Base-by-base conservation (phyloP, 2,329 filamentous ascomycete genomes). In the Aspergillus floridensis region DNA sequence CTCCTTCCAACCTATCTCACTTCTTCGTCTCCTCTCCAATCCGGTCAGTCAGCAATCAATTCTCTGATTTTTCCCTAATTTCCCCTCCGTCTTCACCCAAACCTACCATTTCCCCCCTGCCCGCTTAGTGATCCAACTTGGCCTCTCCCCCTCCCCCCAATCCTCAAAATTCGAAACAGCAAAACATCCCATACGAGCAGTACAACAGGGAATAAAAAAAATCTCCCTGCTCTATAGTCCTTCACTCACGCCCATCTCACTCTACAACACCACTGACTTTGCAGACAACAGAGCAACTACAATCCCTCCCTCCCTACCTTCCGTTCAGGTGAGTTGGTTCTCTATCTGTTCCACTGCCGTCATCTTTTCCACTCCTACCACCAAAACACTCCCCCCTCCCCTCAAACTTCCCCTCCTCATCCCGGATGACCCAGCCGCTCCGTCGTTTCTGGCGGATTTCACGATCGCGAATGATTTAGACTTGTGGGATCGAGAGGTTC, bases 281-380 rank as follows among this genome's bases (percentile, higher is more conserved):
- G 53, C 54, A 35, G 48, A 32, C 51, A 49, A 53, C 49, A 53
- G 52, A 60, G 16, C 16, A 47, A 44, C 49, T 44, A 52, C 46
- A 54, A 49, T 62, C 54, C 57, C 55, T 59, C 57, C 56, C n/a
- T 62, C 56, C 54, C 48, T 54, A 57, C 51, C 51, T 64, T 59
- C 49, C 41, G 56, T 59, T 53, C 63, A 72, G 66, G 70, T 72
- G 63, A 71, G 70, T 68, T 38, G 35, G 46, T 47, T 32, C 21
- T 21, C 44, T 38, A 32, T 38, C 31, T 14, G 31, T 58, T 57
- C 57, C 62, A 61, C 56, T 63, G 61, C 60, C 54, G 49, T 60
- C 62, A 35, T 52, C 49, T 62, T 56, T 59, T 51, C 57, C 58
- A 49, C 59, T 56, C 56, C 58, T 49, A 47, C 59, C 54, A 59